Evolutionary conservation across 1,284 basidiomycete genomes (phyloP).

Genomic region (Grifola frondosa): DNA sequence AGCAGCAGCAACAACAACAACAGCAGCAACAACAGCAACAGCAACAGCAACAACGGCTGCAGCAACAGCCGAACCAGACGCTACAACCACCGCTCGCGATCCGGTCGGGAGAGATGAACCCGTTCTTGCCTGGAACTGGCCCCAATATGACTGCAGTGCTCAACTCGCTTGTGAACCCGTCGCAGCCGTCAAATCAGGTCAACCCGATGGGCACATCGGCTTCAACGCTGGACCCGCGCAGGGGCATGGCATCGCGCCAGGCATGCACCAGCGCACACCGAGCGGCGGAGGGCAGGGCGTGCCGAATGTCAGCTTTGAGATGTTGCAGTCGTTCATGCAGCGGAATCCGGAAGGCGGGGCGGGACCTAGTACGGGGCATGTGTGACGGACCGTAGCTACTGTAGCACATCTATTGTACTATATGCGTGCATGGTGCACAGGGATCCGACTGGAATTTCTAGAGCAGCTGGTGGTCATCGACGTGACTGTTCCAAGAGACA

Average conservation of each 20-base stretch:
- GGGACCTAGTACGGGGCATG: slow-evolving; percentile 9
- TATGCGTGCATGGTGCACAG: too few relatives aligned
- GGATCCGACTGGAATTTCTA: too few relatives aligned
- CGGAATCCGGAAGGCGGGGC: slow-evolving; percentile 34
- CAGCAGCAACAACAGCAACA: slow-evolving; percentile 23
- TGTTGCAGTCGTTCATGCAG: slow-evolving; percentile 65
- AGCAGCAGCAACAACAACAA: slow-evolving; percentile 13
- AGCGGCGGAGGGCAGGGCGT: slow-evolving; percentile 23
- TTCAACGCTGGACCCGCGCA: slow-evolving; percentile 5
- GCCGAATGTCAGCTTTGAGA: slow-evolving; percentile 42
- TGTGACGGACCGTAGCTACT: too few relatives aligned
- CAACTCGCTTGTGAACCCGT: slow-evolving; percentile 5
- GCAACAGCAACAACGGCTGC: slow-evolving; percentile 28
- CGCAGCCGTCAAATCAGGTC: slow-evolving; percentile 10
- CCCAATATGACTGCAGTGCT: slow-evolving; percentile 13
- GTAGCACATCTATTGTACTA: too few relatives aligned
- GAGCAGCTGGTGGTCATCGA: too few relatives aligned
- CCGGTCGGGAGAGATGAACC: slow-evolving; percentile 11
- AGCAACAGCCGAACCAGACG: slow-evolving; percentile 17
- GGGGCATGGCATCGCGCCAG: slow-evolving; percentile 13
- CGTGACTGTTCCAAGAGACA: too few relatives aligned
- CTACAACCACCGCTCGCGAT: slow-evolving; percentile 10
- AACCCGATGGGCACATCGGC: slow-evolving; percentile 1
- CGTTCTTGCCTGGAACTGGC: slow-evolving; percentile 12
- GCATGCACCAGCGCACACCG: slow-evolving; percentile 24